phyloP scores from a whole-genome alignment of 345 rosid species.

The Psidium friedrichsthalianum region DNA sequence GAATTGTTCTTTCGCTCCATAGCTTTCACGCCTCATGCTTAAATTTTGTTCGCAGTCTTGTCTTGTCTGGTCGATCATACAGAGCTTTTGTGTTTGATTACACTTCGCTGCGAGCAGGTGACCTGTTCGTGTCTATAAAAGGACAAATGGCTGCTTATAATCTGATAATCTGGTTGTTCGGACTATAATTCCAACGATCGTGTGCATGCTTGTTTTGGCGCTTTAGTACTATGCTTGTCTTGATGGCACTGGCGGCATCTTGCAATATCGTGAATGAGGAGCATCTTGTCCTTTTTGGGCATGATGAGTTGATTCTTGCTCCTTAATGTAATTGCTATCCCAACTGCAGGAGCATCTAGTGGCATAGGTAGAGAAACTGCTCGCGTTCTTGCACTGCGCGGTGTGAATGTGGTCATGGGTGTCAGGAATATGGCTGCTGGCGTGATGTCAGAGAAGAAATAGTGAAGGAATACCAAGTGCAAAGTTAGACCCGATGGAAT shows the following conservation, averaged over 20 bases:
- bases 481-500: conserved; percentile 59
- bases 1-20: neutral
- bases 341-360: conserved; percentile 55
- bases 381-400: conserved; percentile 70
- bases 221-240: neutral
- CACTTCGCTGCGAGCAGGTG: neutral
- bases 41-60: neutral
- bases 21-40: neutral
- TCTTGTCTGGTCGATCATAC: neutral
- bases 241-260: neutral
- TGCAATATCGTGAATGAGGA: neutral
- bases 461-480: conserved; percentile 40
- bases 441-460: conserved; percentile 43
- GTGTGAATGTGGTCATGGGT: conserved; percentile 59
- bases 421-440: conserved; percentile 55
- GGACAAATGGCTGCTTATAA: neutral
- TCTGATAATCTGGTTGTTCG: neutral
- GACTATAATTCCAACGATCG: neutral
- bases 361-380: conserved; percentile 69
- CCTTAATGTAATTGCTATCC: neutral
- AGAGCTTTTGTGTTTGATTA: neutral
- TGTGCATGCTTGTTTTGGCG: neutral
- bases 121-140: neutral
- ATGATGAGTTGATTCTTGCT: neutral
- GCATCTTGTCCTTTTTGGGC: neutral